A percentile compares a stretch with the other conserved stretches of the same genome.
These are phyloP conservation scores for Aphanomyces cochlioides DNA, from an alignment of 352 stramenopile genomes.

Conservation along the genomic window DNA sequence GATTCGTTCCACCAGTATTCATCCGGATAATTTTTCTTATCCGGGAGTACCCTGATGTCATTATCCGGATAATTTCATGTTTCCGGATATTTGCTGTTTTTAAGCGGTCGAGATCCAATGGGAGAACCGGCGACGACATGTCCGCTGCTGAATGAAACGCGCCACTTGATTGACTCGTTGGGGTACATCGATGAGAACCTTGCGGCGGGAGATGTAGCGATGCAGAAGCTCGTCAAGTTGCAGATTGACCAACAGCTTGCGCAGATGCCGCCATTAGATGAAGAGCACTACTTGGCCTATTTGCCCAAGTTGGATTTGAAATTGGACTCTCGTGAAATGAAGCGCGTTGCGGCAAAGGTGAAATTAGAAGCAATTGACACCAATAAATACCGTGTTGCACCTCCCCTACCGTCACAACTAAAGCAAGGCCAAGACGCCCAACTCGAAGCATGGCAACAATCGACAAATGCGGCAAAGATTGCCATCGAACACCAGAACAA, in stretches of 20 bases:
- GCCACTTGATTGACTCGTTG: slow-evolving; percentile 64
- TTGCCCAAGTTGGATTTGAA: slow-evolving; percentile 52
- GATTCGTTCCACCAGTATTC: too few relatives aligned
- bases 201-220: slow-evolving; percentile 18
- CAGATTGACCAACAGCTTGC: slow-evolving; percentile 58
- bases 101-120: slow-evolving; percentile 3
- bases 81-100: neutral
- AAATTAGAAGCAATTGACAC: slow-evolving; percentile 67
- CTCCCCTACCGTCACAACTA: slow-evolving; percentile 14
- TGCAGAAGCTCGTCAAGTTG: slow-evolving; percentile 37
- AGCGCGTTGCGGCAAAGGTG: slow-evolving; percentile 62
- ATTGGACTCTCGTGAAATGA: slow-evolving; percentile 63
- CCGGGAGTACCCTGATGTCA: neutral
- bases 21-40: slow-evolving; percentile 5
- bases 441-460: slow-evolving; percentile 51
- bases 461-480: slow-evolving; percentile 48
- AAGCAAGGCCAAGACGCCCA: slow-evolving; percentile 40
- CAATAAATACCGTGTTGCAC: slow-evolving; percentile 58
- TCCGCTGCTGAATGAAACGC: slow-evolving; percentile 57
- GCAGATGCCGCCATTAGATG: slow-evolving; percentile 64
- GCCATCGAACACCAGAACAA: slow-evolving; percentile 61
- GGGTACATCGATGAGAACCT: slow-evolving; percentile 73
- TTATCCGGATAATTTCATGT: slow-evolving; percentile 8
- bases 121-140: slow-evolving; percentile 38
- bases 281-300: slow-evolving; percentile 56